phyloP scores from a whole-genome alignment of 371 early-diverging fungal genomes.

The Phascolomyces articulosus region DNA sequence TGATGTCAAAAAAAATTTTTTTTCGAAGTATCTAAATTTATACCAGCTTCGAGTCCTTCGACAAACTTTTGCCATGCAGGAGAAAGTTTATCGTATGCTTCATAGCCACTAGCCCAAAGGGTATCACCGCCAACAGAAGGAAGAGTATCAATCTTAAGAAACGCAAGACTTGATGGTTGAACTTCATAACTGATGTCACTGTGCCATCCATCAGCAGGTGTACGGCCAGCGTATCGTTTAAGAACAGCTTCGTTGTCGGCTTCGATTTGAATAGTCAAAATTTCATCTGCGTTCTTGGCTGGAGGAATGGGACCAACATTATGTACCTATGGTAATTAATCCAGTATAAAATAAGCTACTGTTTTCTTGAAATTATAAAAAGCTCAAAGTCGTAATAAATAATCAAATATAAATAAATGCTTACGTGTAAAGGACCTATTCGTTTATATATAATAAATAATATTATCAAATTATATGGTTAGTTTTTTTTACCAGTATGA shows the following conservation, averaged over 20 bases:
- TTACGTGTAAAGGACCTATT: too few relatives aligned
- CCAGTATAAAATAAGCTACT: slow-evolving; percentile 10
- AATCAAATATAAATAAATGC: too few relatives aligned
- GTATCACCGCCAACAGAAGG: slow-evolving; percentile 67
- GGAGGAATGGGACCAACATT: too few relatives aligned
- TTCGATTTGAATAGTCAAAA: background rate
- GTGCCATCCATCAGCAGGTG: slow-evolving; percentile 58
- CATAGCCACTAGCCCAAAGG: slow-evolving; percentile 61
- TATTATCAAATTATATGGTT: too few relatives aligned
- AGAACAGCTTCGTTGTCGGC: background rate
- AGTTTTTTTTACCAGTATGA: too few relatives aligned
- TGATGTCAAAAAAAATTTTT: too few relatives aligned
- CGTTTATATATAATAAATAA: too few relatives aligned
- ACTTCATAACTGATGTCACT: slow-evolving; percentile 65
- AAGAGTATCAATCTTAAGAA: slow-evolving; percentile 53
- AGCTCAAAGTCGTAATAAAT: too few relatives aligned
- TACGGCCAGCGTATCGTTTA: slow-evolving; percentile 19
- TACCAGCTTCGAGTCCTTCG: slow-evolving; percentile 65
- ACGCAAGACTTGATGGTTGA: slow-evolving; percentile 59
- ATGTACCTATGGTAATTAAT: too few relatives aligned
- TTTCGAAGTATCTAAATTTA: too few relatives aligned
- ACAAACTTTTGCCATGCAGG: slow-evolving; percentile 55
- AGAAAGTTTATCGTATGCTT: slow-evolving; percentile 64
- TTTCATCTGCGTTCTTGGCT: background rate
- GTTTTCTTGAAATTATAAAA: too few relatives aligned